Conservation (phyloP, 495 filamentous ascomycete genomes). For the Penicillium tannophilum region DNA sequence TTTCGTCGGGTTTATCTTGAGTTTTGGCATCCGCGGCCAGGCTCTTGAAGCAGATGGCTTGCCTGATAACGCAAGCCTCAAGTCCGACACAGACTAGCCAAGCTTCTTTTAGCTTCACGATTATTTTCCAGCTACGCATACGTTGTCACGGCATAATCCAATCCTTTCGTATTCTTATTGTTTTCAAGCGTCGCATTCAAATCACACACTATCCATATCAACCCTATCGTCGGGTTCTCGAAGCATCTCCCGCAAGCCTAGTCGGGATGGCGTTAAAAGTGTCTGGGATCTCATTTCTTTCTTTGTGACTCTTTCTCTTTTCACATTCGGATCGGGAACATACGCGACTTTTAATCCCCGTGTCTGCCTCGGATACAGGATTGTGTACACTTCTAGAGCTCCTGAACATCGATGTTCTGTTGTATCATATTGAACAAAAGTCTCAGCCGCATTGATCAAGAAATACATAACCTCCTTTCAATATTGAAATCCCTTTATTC, state of each 20-base stretch:
- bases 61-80: constrained; percentile 49
- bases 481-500: too few species aligned
- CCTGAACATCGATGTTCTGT: not conserved
- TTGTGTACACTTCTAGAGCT: not conserved
- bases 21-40: constrained; percentile 66
- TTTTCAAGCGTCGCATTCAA: constrained; percentile 22
- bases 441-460: too few species aligned
- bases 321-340: not conserved
- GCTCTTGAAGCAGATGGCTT: constrained; percentile 64
- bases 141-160: constrained; percentile 19
- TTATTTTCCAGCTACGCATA: not conserved
- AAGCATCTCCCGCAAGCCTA: not conserved
- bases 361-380: not conserved
- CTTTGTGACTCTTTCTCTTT: not conserved
- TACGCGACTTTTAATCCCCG: not conserved
- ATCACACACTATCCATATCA: constrained; percentile 8
- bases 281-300: not conserved
- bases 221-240: not conserved
- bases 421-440: not conserved
- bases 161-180: not conserved
- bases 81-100: constrained; percentile 52
- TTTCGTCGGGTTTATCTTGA: constrained; percentile 74
- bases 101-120: constrained; percentile 11
- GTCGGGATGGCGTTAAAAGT: not conserved
- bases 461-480: too few species aligned